These are phyloP conservation scores for Fusarium ramigenum DNA, from an alignment of 2,329 filamentous ascomycete species.

Conservation along the genomic window DNA sequence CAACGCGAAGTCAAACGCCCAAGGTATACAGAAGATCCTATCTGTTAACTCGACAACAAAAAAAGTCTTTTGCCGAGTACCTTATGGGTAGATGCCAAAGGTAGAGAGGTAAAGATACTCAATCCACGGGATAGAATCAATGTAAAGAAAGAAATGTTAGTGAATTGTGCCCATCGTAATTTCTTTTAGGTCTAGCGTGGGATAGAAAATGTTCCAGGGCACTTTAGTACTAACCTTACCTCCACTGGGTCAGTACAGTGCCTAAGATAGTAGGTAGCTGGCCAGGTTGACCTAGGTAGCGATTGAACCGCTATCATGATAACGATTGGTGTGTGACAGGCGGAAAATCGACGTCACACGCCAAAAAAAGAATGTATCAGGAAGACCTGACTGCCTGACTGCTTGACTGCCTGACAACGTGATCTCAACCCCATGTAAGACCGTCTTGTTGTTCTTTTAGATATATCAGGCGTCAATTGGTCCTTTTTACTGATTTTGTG, in stretches of 20 bases:
- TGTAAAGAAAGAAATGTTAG: slow-evolving; percentile 27
- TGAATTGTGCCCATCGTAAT: slow-evolving; percentile 21
- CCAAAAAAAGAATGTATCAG: background rate
- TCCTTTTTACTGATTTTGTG: background rate
- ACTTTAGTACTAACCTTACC: background rate
- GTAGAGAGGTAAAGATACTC: background rate
- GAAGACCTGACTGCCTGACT: background rate
- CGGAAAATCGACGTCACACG: slow-evolving; percentile 12
- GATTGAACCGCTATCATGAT: slow-evolving; percentile 9
- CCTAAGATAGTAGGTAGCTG: background rate
- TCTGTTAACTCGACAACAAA: background rate
- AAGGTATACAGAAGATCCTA: background rate
- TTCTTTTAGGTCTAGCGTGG: slow-evolving; percentile 17
- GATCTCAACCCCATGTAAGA: background rate
- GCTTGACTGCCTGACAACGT: background rate
- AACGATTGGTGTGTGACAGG: background rate
- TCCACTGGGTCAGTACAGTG: background rate
- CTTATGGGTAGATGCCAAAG: background rate
- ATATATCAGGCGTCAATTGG: background rate
- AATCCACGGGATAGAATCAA: background rate
- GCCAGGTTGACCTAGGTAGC: background rate
- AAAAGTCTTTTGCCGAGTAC: background rate
- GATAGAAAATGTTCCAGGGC: background rate
- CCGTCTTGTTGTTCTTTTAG: background rate
- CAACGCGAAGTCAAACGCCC: background rate